Evolutionary conservation across 169 alveolate genomes (phyloP).

Genomic region (Plasmodium sp.): DNA sequence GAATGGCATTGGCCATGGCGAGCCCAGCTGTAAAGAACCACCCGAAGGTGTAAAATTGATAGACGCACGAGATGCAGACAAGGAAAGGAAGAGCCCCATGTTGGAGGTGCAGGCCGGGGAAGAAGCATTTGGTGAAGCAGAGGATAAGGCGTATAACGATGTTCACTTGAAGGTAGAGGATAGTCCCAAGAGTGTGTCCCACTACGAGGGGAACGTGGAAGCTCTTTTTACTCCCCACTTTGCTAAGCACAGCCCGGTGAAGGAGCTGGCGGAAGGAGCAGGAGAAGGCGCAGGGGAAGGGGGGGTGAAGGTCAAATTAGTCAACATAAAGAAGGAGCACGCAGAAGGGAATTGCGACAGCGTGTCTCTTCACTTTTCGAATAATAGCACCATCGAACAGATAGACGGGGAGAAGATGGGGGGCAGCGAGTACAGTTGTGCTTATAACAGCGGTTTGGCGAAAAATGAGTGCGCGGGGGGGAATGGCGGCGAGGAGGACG

Average conservation of each 20-base stretch:
- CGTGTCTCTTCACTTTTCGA: not conserved
- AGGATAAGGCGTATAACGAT: not conserved
- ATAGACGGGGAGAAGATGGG: constrained; percentile 1
- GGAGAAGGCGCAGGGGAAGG: not conserved
- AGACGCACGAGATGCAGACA: not conserved
- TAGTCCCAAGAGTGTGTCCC: not conserved
- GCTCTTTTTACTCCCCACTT: not conserved
- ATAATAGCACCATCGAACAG: constrained; percentile 13
- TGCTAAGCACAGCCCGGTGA: not conserved
- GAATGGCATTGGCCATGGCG: not conserved
- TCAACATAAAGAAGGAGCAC: constrained; percentile 3
- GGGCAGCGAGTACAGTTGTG: not conserved
- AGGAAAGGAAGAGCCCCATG: not conserved
- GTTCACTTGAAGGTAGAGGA: not conserved
- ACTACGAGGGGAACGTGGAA: not conserved
- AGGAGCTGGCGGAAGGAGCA: not conserved
- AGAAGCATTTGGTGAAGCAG: not conserved
- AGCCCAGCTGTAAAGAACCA: not conserved
- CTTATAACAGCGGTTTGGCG: not conserved
- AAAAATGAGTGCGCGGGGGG: not conserved
- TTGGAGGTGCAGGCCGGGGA: not conserved
- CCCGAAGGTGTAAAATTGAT: not conserved
- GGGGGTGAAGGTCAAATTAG: not conserved
- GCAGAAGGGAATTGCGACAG: not conserved
- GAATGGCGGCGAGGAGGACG: not conserved